phyloP scores from a whole-genome alignment of 108 stramenopile species.

The Pseudonitzschia delicatissima region DNA sequence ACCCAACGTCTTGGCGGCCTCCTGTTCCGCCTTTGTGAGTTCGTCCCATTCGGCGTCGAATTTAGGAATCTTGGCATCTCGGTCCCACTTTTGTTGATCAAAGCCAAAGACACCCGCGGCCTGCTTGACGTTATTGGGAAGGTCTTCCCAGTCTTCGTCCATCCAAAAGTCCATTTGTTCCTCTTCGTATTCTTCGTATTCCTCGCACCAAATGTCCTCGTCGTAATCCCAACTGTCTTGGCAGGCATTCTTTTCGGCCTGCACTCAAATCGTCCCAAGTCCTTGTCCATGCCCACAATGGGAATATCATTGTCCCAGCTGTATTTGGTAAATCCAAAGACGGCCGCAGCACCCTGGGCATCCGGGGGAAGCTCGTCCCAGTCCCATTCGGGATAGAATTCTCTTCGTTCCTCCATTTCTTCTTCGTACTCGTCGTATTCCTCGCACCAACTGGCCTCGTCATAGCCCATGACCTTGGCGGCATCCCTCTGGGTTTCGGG shows the following conservation, averaged over 20 bases:
- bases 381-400: constrained; percentile 15
- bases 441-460: constrained; percentile 13
- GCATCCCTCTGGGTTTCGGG: constrained; percentile 27
- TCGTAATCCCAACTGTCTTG: constrained; percentile 18
- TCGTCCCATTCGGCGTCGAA: constrained; percentile 36
- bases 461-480: constrained; percentile 14
- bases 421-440: constrained; percentile 13
- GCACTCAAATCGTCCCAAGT: too few relatives aligned
- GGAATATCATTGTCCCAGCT: constrained; percentile 38
- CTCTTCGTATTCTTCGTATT: constrained; percentile 2
- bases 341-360: constrained; percentile 27
- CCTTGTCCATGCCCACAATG: constrained; percentile 6
- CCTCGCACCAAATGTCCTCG: constrained; percentile 14
- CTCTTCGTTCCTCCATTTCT: constrained; percentile 5
- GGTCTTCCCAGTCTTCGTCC: constrained; percentile 13
- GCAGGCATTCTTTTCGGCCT: too few relatives aligned
- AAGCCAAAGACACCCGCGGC: too few relatives aligned
- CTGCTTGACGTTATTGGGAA: too few relatives aligned
- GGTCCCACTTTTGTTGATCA: not conserved
- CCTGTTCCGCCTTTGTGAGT: constrained; percentile 26
- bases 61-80: not conserved
- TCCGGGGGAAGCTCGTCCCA: constrained; percentile 46
- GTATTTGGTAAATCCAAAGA: constrained; percentile 38
- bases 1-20: constrained; percentile 39
- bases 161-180: constrained; percentile 14